These are phyloP conservation scores for Boletellus dicymbophilus DNA, from an alignment of 1,284 basidiomycete genomes.

Conservation along the genomic window DNA sequence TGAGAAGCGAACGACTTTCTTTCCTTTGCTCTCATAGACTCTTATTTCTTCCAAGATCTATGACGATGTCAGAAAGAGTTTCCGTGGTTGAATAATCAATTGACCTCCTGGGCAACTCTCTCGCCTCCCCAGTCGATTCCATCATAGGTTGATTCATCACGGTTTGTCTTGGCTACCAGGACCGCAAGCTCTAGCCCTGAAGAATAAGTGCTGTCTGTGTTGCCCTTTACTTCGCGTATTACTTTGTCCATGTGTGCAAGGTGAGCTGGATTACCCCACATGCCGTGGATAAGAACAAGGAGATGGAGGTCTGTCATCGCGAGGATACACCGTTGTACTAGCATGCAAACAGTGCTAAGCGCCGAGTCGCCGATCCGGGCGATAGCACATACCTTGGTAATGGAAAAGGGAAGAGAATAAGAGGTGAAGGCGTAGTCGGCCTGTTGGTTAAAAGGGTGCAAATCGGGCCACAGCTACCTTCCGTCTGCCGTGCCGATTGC, in stretches of 20 bases:
- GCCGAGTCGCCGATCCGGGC: too few species aligned
- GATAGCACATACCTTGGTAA: slow-evolving; percentile 8
- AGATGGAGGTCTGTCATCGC: slow-evolving; percentile 47
- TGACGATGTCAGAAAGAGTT: slow-evolving; percentile 6
- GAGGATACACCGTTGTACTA: not conserved
- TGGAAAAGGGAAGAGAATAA: not conserved
- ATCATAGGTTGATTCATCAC: slow-evolving; percentile 66
- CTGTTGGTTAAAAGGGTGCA: not conserved
- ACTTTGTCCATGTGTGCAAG: slow-evolving; percentile 47
- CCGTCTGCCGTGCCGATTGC: not conserved
- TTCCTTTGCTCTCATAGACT: slow-evolving; percentile 51
- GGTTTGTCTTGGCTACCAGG: slow-evolving; percentile 52
- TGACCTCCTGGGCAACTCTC: slow-evolving; percentile 65
- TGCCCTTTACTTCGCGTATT: slow-evolving; percentile 40
- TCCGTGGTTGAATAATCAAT: slow-evolving; percentile 2
- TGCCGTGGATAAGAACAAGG: slow-evolving; percentile 77
- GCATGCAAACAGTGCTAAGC: not conserved
- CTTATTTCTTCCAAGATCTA: slow-evolving; percentile 57
- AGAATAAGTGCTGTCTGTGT: not conserved
- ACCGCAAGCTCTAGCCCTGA: slow-evolving; percentile 43
- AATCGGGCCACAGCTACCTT: not conserved
- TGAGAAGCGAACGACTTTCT: slow-evolving; percentile 65
- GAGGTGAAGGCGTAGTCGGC: slow-evolving; percentile 6
- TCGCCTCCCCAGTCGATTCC: slow-evolving; percentile 78
- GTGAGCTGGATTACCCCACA: slow-evolving; percentile 78